These are phyloP conservation scores for Aspergillus nomiae DNA, from an alignment of 2,329 filamentous ascomycete species.

Conservation along the genomic window DNA sequence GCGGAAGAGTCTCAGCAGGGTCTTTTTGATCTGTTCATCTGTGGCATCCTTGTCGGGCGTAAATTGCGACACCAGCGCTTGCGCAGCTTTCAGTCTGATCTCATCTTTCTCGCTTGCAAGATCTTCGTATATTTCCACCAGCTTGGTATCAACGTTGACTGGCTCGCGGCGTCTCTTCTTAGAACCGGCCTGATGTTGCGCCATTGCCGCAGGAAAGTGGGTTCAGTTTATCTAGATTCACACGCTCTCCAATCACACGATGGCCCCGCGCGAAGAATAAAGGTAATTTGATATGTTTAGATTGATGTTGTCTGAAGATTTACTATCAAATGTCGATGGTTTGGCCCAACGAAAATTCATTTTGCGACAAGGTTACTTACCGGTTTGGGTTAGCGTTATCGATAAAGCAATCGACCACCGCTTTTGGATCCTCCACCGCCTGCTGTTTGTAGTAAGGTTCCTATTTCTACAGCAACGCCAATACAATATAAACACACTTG, in stretches of 20 bases:
- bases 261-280: background rate
- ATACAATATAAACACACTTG: too few species aligned
- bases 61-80: conserved; percentile 47
- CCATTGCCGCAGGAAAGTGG: conserved; percentile 26
- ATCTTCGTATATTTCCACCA: conserved; percentile 53
- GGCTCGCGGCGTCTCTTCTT: conserved; percentile 46
- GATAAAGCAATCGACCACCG: background rate
- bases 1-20: conserved; percentile 69
- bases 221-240: background rate
- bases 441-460: background rate
- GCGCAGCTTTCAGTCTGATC: conserved; percentile 49
- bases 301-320: background rate
- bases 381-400: background rate
- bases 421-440: background rate
- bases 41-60: conserved; percentile 42
- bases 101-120: conserved; percentile 50
- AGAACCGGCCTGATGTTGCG: conserved; percentile 23
- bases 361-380: background rate
- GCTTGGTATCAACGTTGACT: conserved; percentile 46
- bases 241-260: background rate
- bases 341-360: background rate
- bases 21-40: conserved; percentile 45
- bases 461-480: background rate
- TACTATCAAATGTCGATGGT: background rate
- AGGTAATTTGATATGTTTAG: background rate